Evolutionary conservation across 805 yeast species (phyloP).

Genomic region (Torulaspora gathmanii): DNA sequence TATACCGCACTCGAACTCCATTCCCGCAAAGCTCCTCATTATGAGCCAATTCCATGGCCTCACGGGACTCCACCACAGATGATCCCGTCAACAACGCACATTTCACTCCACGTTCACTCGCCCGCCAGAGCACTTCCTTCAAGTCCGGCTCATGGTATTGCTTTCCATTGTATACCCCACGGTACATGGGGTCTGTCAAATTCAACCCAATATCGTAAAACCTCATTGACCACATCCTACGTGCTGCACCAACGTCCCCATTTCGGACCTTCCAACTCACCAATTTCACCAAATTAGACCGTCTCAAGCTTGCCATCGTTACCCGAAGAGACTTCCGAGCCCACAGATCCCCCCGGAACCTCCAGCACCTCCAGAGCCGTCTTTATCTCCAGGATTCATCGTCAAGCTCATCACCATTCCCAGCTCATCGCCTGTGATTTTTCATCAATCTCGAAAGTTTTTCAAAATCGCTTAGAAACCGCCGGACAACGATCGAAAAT

Average conservation of each 20-base stretch:
- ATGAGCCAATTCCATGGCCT: slow-evolving; percentile 55
- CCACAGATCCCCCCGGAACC: neutral
- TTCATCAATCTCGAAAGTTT: slow-evolving; percentile 1
- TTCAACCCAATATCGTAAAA: slow-evolving; percentile 60
- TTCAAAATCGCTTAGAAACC: slow-evolving; percentile 9
- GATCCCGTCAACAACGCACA: slow-evolving; percentile 82
- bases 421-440: slow-evolving; percentile 11
- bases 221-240: slow-evolving; percentile 8
- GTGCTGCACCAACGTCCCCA: neutral
- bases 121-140: slow-evolving; percentile 58
- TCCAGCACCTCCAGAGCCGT: neutral
- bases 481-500: slow-evolving; percentile 8
- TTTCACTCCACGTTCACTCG: slow-evolving; percentile 58
- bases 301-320: neutral
- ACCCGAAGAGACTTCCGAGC: neutral
- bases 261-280: neutral
- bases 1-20: slow-evolving; percentile 44
- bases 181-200: slow-evolving; percentile 83
- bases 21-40: slow-evolving; percentile 34
- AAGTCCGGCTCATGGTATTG: slow-evolving; percentile 66
- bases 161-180: slow-evolving; percentile 70
- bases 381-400: neutral
- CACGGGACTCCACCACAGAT: slow-evolving; percentile 57
- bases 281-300: neutral
- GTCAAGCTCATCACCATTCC: slow-evolving; percentile 14